Conservation (phyloP, 2,329 filamentous ascomycete species). For the Penicillium sp. region DNA sequence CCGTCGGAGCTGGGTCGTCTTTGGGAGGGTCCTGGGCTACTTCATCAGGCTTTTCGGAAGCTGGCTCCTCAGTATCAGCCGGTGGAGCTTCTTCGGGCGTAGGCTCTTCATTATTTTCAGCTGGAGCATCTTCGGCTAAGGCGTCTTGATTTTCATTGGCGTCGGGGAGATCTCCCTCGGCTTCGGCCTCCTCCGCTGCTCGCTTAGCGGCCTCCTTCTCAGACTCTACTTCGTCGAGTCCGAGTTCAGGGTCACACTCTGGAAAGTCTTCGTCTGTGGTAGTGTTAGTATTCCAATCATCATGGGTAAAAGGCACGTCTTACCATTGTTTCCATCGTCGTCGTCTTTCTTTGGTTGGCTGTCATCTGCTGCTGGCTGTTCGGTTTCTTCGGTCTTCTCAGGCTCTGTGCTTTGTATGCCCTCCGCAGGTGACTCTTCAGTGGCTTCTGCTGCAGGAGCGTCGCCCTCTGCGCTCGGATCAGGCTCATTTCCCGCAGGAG, state of each 20-base stretch:
- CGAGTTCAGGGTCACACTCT: constrained; percentile 29
- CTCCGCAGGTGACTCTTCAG: constrained; percentile 16
- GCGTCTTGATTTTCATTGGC: constrained; percentile 6
- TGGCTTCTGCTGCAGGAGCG: constrained; percentile 8
- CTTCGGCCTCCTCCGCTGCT: constrained; percentile 30
- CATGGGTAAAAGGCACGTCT: neutral
- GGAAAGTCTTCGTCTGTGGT: constrained; percentile 33
- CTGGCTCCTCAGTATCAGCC: constrained; percentile 5
- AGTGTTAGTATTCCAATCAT: constrained; percentile 1
- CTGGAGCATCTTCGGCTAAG: constrained; percentile 8
- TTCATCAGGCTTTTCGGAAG: constrained; percentile 5
- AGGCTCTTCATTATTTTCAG: constrained; percentile 8
- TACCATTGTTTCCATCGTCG: constrained; percentile 25
- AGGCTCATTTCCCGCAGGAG: constrained; percentile 19
- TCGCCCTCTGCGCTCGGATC: constrained; percentile 17
- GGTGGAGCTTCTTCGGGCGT: constrained; percentile 3
- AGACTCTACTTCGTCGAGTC: constrained; percentile 28
- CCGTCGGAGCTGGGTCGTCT: constrained; percentile 8
- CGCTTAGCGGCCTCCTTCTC: constrained; percentile 32
- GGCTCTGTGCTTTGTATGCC: constrained; percentile 9
- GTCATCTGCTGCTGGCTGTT: constrained; percentile 11
- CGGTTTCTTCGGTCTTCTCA: constrained; percentile 15
- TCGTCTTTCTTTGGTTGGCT: constrained; percentile 8
- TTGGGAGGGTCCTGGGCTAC: constrained; percentile 5
- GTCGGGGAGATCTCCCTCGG: constrained; percentile 21